Evolutionary conservation across 768 basidiomycete species (phyloP), one percentile per base, ranked within the genome.

Genomic region (Phlegmacium glaucopus): DNA sequence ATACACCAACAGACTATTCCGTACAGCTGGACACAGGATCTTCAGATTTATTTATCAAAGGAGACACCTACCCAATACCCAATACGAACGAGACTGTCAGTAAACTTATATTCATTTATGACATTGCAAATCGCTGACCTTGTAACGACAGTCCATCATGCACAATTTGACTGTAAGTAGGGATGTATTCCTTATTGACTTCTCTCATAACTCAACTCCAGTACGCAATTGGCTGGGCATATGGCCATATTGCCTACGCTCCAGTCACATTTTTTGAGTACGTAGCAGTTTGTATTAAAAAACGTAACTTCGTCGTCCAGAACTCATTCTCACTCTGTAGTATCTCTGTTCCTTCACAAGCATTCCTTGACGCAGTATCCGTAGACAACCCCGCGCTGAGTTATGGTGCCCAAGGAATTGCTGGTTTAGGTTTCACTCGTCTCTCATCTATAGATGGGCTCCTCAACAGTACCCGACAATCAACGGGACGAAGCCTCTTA

Each of bases 1-100:
- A 25, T 22, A 22, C 36, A 53, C 25, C 36, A 44, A 1, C 52
- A 91, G 89, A 72, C 12, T 88, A 85, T 63, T 67, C 76, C 41
- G 78, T 90, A 11, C 90, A 93, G 62, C 69, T 93, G 40, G 90
- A 93, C 66, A 90, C 89, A 1, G 90, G 90, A 51, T 91, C 89
- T 9, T 86, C 79, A 52, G 90, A 93, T 66, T 74, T 93, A 26
- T 91, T 89, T 82, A 74, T 88, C 43, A 68, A 77, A 51, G 75
- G 76, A 16, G 50, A 67, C 27, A 60, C 62, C 2, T 66, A 67
- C 30, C 74, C 80, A 11, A 61, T 83, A 50, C 79, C 83, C 25
- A 72, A 72, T 46, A 59, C 71, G 29, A 66, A 67, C 11, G 60
- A 69, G 45, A 82, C 77, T 25, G 85, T 85, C 49, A 47, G 77